Evolutionary conservation across 192 early-diverging fungal species (phyloP).

Genomic region (Mortierella claussenii): DNA sequence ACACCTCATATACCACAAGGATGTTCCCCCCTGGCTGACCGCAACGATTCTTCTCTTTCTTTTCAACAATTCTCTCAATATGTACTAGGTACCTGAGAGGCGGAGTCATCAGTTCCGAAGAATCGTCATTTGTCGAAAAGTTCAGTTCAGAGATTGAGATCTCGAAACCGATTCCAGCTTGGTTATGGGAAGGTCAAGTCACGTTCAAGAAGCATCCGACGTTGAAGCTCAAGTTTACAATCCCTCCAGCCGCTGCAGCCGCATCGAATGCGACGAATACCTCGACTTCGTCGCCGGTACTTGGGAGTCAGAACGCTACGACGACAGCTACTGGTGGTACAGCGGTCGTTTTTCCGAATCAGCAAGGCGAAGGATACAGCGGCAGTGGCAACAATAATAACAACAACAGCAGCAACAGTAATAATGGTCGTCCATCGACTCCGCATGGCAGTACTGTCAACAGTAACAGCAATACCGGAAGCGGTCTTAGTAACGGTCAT

Average conservation of each 20-base stretch:
- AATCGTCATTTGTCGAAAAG: constrained; percentile 82
- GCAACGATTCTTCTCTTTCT: no score
- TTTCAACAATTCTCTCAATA: background rate
- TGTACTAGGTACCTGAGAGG: constrained; percentile 65
- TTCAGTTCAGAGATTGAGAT: constrained; percentile 77
- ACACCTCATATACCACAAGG: no score
- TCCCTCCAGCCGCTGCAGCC: constrained; percentile 42
- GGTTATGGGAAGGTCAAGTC: constrained; percentile 77
- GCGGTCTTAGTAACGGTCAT: no score
- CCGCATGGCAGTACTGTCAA: no score
- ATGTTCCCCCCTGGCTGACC: no score
- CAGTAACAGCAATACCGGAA: no score
- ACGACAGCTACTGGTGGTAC: no score
- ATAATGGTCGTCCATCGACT: no score
- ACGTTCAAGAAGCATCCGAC: constrained; percentile 75
- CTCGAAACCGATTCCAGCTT: constrained; percentile 64
- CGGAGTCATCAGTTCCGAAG: constrained; percentile 72
- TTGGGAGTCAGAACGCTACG: background rate
- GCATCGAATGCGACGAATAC: constrained; percentile 36
- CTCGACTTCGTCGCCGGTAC: constrained; percentile 14
- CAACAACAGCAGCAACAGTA: background rate
- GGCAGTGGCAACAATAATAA: constrained; percentile 11
- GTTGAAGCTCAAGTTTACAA: constrained; percentile 67
- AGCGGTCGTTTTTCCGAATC: constrained; percentile 8
- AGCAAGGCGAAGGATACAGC: constrained; percentile 15